Evolutionary conservation across 2,329 filamentous ascomycete genomes (phyloP).

Genomic region (Hortaea werneckii): DNA sequence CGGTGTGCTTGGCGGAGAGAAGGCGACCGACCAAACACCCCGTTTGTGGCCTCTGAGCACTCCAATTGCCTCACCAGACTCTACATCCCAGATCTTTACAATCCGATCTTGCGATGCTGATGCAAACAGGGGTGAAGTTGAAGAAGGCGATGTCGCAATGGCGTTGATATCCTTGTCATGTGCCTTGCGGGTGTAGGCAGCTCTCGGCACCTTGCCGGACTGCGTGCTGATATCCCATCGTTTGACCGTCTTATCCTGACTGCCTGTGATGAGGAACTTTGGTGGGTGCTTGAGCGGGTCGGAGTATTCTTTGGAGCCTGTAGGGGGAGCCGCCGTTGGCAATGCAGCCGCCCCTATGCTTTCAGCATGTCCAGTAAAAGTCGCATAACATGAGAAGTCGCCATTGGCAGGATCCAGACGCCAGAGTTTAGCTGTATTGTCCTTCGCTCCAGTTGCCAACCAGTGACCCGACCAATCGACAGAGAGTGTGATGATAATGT

Average conservation of each 20-base stretch:
- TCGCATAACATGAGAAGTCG: conserved; percentile 69
- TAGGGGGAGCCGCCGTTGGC: conserved; percentile 57
- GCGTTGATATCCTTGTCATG: conserved; percentile 99
- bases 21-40: conserved; percentile 91
- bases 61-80: conserved; percentile 82
- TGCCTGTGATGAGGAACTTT: conserved; percentile 77
- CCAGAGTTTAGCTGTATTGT: conserved; percentile 91
- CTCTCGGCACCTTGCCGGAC: conserved; percentile 45
- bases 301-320: conserved; percentile 58
- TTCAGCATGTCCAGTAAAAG: conserved; percentile 86
- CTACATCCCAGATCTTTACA: conserved; percentile 90
- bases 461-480: conserved; percentile 95
- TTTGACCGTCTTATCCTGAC: conserved; percentile 91
- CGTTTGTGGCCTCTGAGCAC: conserved; percentile 86
- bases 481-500: conserved; percentile 91
- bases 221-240: conserved; percentile 63
- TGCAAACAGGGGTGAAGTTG: conserved; percentile 69
- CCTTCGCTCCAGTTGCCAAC: conserved; percentile 92
- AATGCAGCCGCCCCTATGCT: conserved; percentile 84
- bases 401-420: conserved; percentile 64
- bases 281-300: conserved; percentile 73
- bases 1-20: conserved; percentile 70
- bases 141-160: conserved; percentile 59
- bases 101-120: conserved; percentile 95
- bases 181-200: conserved; percentile 81